Base-by-base conservation (phyloP, 345 rosid species). In the Melaleuca alternifolia region DNA sequence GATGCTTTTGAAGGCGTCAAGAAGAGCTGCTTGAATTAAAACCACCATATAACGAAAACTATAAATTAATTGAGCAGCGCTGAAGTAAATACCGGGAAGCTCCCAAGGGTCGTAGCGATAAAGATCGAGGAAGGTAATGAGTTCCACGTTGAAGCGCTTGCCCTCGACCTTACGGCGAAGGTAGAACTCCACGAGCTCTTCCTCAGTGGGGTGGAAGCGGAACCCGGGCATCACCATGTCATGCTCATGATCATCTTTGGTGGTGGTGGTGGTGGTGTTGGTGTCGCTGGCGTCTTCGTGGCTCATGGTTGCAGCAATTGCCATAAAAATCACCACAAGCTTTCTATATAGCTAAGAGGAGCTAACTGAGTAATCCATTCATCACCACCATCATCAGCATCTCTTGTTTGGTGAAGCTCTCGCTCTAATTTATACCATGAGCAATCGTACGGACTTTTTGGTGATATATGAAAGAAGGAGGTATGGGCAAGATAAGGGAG, bases 161-260 rank as follows among this genome's bases (percentile, higher is more conserved):
- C 99, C 99, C 95, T 98, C 98, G 2, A 98, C 98, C 94, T 98
- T 98, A 89, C 99, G 98, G 92, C 99, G 98, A 91, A 98, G 99
- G 94, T 98, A 98, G 92, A 98, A 98, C 92, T 96, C 98, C 5
- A 98, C 97, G 9, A 98, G 98, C 85, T 98, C 99, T 92, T 98
- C 99, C 91, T 98, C 99, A 0, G 99, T 97, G 6, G 99, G 99
- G 84, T 96, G 99, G 93, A 97, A 97, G 6, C 99, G 92, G 90
- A 97, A 97, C 8, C 99, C 99, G 0, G 99, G 99, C 99, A 98
- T 96, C 56, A 98, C 98, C 95, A 95, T 91, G 92, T 98, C 99
- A 8, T 98, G 95, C 37, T 98, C 99, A 83, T 97, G 97, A 53
- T 93, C 95, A 84, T 97, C 98, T n/a, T 85, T 87, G 65, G 26